A percentile compares a stretch with the other conserved stretches of the same genome.
Evolutionary conservation across 1,284 basidiomycete genomes (phyloP).

Genomic region (Leccinum subspadiceum): DNA sequence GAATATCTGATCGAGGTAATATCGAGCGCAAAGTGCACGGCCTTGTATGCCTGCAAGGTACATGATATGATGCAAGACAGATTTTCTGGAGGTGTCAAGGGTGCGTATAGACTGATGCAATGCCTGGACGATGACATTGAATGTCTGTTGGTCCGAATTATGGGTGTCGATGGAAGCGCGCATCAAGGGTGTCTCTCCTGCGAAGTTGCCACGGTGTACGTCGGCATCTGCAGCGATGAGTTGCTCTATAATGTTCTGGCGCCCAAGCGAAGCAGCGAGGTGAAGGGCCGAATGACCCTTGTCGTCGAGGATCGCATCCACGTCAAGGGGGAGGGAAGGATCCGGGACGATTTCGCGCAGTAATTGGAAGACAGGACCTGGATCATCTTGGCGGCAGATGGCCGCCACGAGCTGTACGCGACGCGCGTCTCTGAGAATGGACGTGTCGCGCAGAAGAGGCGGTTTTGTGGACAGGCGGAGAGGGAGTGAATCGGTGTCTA

Average conservation of each 20-base stretch:
- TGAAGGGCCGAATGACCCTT: slow-evolving; percentile 95
- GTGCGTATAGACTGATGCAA: slow-evolving; percentile 81
- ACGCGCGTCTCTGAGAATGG: slow-evolving; percentile 61
- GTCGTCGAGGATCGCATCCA: slow-evolving; percentile 87
- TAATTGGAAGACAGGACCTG: slow-evolving; percentile 57
- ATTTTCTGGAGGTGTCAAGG: slow-evolving; percentile 86
- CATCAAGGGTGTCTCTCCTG: slow-evolving; percentile 94
- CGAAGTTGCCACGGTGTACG: slow-evolving; percentile 85
- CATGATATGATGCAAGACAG: slow-evolving; percentile 93
- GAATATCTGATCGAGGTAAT: slow-evolving; percentile 91
- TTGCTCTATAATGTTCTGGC: slow-evolving; percentile 63
- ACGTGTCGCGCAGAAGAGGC: slow-evolving; percentile 56
- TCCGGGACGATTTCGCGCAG: slow-evolving; percentile 61
- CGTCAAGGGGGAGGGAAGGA: slow-evolving; percentile 47
- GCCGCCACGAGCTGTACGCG: slow-evolving; percentile 59
- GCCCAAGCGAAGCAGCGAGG: slow-evolving; percentile 86
- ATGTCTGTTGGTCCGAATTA: slow-evolving; percentile 78
- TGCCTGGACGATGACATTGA: slow-evolving; percentile 63
- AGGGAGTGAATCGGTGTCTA: slow-evolving; percentile 40
- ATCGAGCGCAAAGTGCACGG: slow-evolving; percentile 79
- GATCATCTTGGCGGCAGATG: slow-evolving; percentile 69
- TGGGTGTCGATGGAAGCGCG: slow-evolving; percentile 90
- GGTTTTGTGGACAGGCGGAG: slow-evolving; percentile 73
- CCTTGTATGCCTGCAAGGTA: slow-evolving; percentile 90
- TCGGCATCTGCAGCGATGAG: slow-evolving; percentile 79